Evolutionary conservation across 2,329 filamentous ascomycete species (phyloP).

Genomic region (Cordyceps tenuipes): DNA sequence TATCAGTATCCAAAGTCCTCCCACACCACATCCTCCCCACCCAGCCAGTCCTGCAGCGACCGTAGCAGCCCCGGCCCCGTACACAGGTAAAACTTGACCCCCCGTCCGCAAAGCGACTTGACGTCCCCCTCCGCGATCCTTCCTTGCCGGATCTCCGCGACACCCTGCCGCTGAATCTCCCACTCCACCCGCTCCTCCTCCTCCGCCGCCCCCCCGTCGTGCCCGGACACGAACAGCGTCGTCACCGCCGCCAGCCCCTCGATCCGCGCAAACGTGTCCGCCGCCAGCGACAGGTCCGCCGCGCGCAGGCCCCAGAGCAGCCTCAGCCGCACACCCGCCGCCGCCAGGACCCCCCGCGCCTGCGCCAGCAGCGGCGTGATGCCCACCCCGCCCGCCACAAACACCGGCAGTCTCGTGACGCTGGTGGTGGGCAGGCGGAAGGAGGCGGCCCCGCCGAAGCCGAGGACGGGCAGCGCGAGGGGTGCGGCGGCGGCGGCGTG

Average conservation of each 20-base stretch:
- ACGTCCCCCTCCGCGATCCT: conserved; percentile 37
- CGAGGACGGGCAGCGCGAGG: conserved; percentile 59
- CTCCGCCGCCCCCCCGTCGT: too few species aligned
- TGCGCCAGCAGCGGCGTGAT: conserved; percentile 76
- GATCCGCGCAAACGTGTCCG: conserved; percentile 47
- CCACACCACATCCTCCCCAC: conserved; percentile 44
- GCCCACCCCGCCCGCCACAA: conserved; percentile 64
- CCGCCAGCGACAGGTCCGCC: conserved; percentile 54
- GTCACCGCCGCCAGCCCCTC: conserved; percentile 43
- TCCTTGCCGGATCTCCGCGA: conserved; percentile 23
- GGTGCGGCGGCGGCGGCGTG: conserved; percentile 30
- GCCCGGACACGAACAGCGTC: conserved; percentile 57
- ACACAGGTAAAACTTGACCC: conserved; percentile 45
- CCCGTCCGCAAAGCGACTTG: conserved; percentile 26
- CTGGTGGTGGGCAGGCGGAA: conserved; percentile 28
- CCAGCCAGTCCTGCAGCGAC: conserved; percentile 41
- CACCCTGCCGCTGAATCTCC: conserved; percentile 27
- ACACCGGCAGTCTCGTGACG: conserved; percentile 31
- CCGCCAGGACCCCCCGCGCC: conserved; percentile 37
- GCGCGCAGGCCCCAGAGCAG: conserved; percentile 61
- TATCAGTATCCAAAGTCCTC: conserved; percentile 54
- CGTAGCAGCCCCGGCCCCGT: conserved; percentile 35
- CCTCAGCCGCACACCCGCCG: conserved; percentile 30
- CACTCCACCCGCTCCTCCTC: conserved; percentile 28
- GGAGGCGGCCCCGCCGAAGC: conserved; percentile 57